phyloP scores from a whole-genome alignment of 352 stramenopile species.

The Phytophthora melonis region DNA sequence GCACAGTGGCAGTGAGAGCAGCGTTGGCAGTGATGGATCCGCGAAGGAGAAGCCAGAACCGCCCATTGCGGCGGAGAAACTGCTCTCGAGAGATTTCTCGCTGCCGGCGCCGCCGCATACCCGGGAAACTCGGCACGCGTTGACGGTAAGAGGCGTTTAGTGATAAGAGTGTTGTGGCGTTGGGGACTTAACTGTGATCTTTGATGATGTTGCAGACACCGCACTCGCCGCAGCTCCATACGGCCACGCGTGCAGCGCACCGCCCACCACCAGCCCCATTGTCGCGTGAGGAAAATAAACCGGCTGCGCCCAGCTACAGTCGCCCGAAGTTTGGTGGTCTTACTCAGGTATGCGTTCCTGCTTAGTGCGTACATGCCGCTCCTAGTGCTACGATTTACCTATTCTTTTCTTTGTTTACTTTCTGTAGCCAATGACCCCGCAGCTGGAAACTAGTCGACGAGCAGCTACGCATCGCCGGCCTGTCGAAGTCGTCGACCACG shows the following conservation, averaged over 20 bases:
- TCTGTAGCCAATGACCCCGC: conserved; percentile 62
- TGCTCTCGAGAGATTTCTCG: conserved; percentile 50
- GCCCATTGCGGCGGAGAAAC: conserved; percentile 47
- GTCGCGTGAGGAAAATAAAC: conserved; percentile 37
- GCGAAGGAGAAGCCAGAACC: conserved; percentile 28
- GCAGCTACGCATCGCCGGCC: conserved; percentile 64
- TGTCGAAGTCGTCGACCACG: conserved; percentile 69
- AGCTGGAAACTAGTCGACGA: conserved; percentile 72
- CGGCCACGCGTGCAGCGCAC: conserved; percentile 48
- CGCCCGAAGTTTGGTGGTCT: conserved; percentile 41
- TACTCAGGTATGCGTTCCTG: conserved; percentile 47
- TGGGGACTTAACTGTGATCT: conserved; percentile 4
- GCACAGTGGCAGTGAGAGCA: conserved; percentile 33
- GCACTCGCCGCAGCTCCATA: conserved; percentile 54
- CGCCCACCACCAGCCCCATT: conserved; percentile 38
- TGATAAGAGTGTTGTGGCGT: neutral
- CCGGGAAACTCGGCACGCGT: conserved; percentile 29
- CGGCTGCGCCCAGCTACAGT: conserved; percentile 29
- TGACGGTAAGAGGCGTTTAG: conserved; percentile 33
- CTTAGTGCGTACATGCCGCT: neutral
- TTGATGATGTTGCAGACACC: conserved; percentile 23
- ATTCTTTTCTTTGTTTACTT: conserved; percentile 15
- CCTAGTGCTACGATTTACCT: neutral
- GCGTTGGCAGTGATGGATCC: conserved; percentile 16
- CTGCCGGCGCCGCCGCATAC: conserved; percentile 37